Percentiles rank a stretch among this genome's conserved stretches.
Evolutionary conservation across 2,329 filamentous ascomycete genomes (phyloP).

Genomic region (Fusarium oligoseptatum): DNA sequence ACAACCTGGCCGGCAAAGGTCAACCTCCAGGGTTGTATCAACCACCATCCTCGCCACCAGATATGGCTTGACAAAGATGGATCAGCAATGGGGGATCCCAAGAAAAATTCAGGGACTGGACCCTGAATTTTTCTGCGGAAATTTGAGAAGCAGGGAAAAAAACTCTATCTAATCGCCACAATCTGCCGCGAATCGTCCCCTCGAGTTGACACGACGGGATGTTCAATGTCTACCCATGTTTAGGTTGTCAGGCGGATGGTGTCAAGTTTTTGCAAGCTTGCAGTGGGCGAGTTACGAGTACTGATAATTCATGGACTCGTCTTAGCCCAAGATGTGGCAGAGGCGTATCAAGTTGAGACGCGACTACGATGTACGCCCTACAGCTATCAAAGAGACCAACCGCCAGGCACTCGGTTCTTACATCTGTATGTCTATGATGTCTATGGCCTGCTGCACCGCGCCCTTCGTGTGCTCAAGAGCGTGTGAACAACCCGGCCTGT

Average conservation of each 20-base stretch:
- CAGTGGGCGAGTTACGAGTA: slow-evolving; percentile 9
- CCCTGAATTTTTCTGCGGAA: slow-evolving; percentile 25
- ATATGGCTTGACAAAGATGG: slow-evolving; percentile 17
- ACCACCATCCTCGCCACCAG: slow-evolving; percentile 35
- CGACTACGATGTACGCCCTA: slow-evolving; percentile 14
- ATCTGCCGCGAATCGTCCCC: neutral
- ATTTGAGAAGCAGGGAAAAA: slow-evolving; percentile 21
- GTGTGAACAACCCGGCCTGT: slow-evolving; percentile 13
- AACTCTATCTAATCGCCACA: slow-evolving; percentile 32
- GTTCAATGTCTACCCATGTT: slow-evolving; percentile 8
- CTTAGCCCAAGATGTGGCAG: slow-evolving; percentile 4
- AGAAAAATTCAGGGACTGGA: slow-evolving; percentile 29
- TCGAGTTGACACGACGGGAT: neutral
- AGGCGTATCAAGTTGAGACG: slow-evolving; percentile 23
- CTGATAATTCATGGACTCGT: neutral
- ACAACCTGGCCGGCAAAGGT: slow-evolving; percentile 15
- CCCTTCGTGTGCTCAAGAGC: slow-evolving; percentile 18
- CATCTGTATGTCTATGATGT: slow-evolving; percentile 7
- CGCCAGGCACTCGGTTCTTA: slow-evolving; percentile 23
- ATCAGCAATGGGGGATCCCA: slow-evolving; percentile 31
- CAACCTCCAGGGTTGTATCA: slow-evolving; percentile 19
- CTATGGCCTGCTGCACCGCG: slow-evolving; percentile 13
- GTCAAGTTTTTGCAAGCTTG: neutral
- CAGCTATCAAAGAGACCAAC: slow-evolving; percentile 20
- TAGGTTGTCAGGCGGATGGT: neutral